phyloP scores from a whole-genome alignment of 495 filamentous ascomycete species.

The Clavariopsis aquatica region DNA sequence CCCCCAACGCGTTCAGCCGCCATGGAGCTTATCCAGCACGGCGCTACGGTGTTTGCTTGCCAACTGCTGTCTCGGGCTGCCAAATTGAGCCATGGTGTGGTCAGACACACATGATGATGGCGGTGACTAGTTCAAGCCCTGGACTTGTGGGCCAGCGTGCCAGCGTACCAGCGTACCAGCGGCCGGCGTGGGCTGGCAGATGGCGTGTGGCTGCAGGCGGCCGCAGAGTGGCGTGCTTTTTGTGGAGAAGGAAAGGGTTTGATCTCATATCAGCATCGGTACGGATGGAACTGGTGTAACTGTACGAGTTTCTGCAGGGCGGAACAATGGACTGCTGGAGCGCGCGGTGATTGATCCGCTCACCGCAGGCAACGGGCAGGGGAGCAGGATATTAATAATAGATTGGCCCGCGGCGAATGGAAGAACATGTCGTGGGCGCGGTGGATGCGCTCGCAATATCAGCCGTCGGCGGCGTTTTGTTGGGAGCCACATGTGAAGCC shows the following conservation, averaged over 20 bases:
- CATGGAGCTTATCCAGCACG: not conserved
- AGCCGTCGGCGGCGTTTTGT: constrained; percentile 8
- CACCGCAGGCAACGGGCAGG: not conserved
- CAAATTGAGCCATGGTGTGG: not conserved
- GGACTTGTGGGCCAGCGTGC: not conserved
- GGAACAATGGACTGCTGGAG: not conserved
- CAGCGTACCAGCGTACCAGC: not conserved
- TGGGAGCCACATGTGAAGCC: constrained; percentile 23
- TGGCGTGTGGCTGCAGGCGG: constrained; percentile 23
- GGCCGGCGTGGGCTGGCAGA: not conserved
- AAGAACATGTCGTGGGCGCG: not conserved
- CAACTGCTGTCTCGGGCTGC: not conserved
- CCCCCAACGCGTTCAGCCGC: not conserved
- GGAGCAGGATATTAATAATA: constrained; percentile 11
- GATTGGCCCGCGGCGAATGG: not conserved
- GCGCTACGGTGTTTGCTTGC: not conserved
- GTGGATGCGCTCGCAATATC: not conserved
- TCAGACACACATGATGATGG: no score
- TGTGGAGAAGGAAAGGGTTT: constrained; percentile 31
- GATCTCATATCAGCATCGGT: constrained; percentile 30
- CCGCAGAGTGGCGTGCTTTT: constrained; percentile 36
- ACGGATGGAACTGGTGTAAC: not conserved
- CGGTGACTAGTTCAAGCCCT: not conserved
- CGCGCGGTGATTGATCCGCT: not conserved
- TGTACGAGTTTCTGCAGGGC: constrained; percentile 1